Percentiles rank a stretch among this genome's conserved stretches.
Conservation (phyloP, 164 flowering plant species). For the Vitis vinifera region DNA sequence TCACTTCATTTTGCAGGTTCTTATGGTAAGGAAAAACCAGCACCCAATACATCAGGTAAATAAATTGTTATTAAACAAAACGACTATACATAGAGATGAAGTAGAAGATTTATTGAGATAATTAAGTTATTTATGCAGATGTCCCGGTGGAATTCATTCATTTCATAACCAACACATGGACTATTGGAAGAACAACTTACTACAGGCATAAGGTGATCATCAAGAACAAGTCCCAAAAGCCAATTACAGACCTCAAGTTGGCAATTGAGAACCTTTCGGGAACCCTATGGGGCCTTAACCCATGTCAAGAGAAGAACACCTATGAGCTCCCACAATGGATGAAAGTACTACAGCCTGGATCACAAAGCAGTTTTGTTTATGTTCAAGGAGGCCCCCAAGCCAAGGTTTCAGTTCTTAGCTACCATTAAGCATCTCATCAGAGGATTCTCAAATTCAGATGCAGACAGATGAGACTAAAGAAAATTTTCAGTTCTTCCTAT, state of each 20-base stretch:
- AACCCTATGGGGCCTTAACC: conserved; percentile 64
- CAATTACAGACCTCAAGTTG: conserved; percentile 55
- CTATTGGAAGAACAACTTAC: conserved; percentile 24
- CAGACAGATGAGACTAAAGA: background rate
- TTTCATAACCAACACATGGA: conserved; percentile 67
- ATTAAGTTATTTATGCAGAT: conserved; percentile 25
- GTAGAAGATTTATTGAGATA: background rate
- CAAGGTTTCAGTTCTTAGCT: conserved; percentile 53
- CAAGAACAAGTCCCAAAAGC: conserved; percentile 66
- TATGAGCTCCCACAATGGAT: conserved; percentile 61
- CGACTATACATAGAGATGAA: no score
- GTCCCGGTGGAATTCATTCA: conserved; percentile 63
- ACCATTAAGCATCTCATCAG: conserved; percentile 30
- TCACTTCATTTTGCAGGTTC: conserved; percentile 7
- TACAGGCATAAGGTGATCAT: conserved; percentile 72
- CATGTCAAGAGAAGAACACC: conserved; percentile 40
- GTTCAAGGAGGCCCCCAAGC: conserved; percentile 91
- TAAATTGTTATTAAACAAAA: no score
- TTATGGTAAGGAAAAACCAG: conserved; percentile 5
- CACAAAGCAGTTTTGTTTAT: conserved; percentile 63
- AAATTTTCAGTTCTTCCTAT: background rate
- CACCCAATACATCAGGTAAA: background rate
- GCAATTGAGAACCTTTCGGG: conserved; percentile 58
- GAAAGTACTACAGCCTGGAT: conserved; percentile 49
- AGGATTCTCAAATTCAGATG: background rate